These are phyloP conservation scores for Phyllosticta citriasiana DNA, from an alignment of 2,329 filamentous ascomycete species.

Conservation along the genomic window DNA sequence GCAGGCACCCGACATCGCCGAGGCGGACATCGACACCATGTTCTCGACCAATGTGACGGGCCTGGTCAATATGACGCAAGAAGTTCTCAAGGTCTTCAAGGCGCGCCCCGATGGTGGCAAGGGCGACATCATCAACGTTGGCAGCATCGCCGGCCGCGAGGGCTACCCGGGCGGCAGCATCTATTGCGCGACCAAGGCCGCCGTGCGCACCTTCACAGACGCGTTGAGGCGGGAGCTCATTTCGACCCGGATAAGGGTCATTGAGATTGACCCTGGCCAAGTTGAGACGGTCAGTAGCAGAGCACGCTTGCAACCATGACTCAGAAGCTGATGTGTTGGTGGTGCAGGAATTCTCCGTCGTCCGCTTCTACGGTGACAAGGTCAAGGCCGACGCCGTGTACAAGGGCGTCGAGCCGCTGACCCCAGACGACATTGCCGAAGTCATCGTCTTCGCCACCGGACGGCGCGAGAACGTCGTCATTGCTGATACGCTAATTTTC, in stretches of 20 bases:
- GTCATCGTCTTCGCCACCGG: constrained; percentile 77
- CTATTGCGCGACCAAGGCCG: constrained; percentile 89
- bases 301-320: neutral
- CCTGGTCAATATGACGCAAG: constrained; percentile 94
- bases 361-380: constrained; percentile 83
- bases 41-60: constrained; percentile 90
- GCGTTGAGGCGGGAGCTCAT: constrained; percentile 75
- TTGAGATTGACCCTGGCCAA: constrained; percentile 84
- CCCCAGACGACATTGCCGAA: constrained; percentile 84
- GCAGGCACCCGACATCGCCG: constrained; percentile 69
- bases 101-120: constrained; percentile 56
- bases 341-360: constrained; percentile 64
- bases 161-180: constrained; percentile 78
- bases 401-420: constrained; percentile 66
- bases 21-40: constrained; percentile 79
- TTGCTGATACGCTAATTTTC: constrained; percentile 80
- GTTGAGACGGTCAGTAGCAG: constrained; percentile 56
- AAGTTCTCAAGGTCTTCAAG: constrained; percentile 73
- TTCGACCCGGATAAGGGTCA: constrained; percentile 67
- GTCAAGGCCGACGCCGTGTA: constrained; percentile 84
- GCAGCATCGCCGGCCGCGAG: constrained; percentile 82
- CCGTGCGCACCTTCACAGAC: constrained; percentile 76
- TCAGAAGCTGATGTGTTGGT: neutral
- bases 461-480: constrained; percentile 77
- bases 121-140: constrained; percentile 94